Conservation (phyloP, 345 rosid genomes). For the Eutrema heterophyllum region DNA sequence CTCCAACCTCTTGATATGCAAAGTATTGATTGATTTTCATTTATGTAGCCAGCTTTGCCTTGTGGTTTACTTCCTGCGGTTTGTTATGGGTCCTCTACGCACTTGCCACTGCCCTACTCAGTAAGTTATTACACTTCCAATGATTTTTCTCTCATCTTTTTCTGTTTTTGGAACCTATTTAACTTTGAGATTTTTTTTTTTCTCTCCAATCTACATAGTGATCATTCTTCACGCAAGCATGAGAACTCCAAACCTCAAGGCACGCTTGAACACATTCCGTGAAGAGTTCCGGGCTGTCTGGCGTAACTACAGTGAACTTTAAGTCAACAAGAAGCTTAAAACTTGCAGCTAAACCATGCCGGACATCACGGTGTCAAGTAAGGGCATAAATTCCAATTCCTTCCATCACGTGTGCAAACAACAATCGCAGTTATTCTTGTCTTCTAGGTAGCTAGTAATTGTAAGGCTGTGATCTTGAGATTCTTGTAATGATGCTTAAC, state of each 20-base stretch:
- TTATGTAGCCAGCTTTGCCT: slow-evolving; percentile 22
- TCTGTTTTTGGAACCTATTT: too few relatives aligned
- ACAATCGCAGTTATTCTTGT: slow-evolving; percentile 11
- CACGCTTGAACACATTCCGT: slow-evolving; percentile 38
- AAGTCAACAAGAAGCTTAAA: background rate
- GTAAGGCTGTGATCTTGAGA: background rate
- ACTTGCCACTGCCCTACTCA: slow-evolving; percentile 23
- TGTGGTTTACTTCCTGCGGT: slow-evolving; percentile 34
- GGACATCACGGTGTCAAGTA: slow-evolving; percentile 4
- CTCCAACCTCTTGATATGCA: background rate
- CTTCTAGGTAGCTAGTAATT: slow-evolving; percentile 12
- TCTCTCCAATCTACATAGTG: background rate
- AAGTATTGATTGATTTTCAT: slow-evolving; percentile 6
- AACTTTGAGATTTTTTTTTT: too few relatives aligned
- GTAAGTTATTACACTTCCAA: slow-evolving; percentile 15
- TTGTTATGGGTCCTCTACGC: slow-evolving; percentile 32
- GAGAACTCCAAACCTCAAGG: slow-evolving; percentile 38
- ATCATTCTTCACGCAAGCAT: slow-evolving; percentile 33
- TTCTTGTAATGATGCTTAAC: slow-evolving; percentile 12
- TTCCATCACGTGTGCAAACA: slow-evolving; percentile 8
- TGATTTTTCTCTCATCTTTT: background rate
- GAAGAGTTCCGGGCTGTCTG: slow-evolving; percentile 39
- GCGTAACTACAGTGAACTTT: slow-evolving; percentile 35
- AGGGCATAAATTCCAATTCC: slow-evolving; percentile 4
- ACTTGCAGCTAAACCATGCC: slow-evolving; percentile 11